These are phyloP conservation scores for Sordariomycetes sp. DNA, from an alignment of 2,329 filamentous ascomycete species.

Conservation along the genomic window DNA sequence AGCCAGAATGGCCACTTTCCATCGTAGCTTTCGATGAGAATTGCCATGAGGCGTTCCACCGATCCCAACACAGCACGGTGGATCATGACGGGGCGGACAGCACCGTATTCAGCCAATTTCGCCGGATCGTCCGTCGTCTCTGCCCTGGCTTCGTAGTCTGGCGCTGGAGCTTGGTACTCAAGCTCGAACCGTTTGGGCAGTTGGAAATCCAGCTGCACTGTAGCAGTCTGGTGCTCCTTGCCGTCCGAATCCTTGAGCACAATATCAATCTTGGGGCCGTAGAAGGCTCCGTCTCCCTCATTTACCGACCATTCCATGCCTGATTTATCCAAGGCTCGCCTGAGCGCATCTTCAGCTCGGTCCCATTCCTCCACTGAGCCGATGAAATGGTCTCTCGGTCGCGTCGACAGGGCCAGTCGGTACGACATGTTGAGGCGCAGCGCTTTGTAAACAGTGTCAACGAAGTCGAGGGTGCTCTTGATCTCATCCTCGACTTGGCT, in stretches of 20 bases:
- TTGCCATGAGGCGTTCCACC: slow-evolving; percentile 74
- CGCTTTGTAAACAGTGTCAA: slow-evolving; percentile 61
- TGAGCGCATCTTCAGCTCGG: slow-evolving; percentile 29
- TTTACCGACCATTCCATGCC: slow-evolving; percentile 66
- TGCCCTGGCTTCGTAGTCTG: slow-evolving; percentile 48
- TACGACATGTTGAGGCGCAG: slow-evolving; percentile 61
- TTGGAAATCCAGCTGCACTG: slow-evolving; percentile 85
- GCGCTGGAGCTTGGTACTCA: slow-evolving; percentile 62
- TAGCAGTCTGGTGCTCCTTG: slow-evolving; percentile 83
- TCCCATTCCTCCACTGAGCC: slow-evolving; percentile 59
- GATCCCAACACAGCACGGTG: slow-evolving; percentile 81
- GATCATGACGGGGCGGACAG: slow-evolving; percentile 66
- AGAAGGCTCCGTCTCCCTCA: slow-evolving; percentile 79
- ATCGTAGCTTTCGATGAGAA: slow-evolving; percentile 75
- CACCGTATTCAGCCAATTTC: slow-evolving; percentile 42
- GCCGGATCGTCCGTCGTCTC: slow-evolving; percentile 37
- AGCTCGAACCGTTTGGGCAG: slow-evolving; percentile 74
- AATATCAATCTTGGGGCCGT: slow-evolving; percentile 87
- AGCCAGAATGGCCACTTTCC: slow-evolving; percentile 85
- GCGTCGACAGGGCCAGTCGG: slow-evolving; percentile 67
- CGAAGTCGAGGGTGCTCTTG: slow-evolving; percentile 62
- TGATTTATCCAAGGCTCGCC: slow-evolving; percentile 49
- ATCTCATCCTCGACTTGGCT: slow-evolving; percentile 70
- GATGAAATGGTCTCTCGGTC: slow-evolving; percentile 69
- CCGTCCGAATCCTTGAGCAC: slow-evolving; percentile 70